Base-by-base conservation (phyloP, 805 yeast species). In the Saturnispora halmiae region DNA sequence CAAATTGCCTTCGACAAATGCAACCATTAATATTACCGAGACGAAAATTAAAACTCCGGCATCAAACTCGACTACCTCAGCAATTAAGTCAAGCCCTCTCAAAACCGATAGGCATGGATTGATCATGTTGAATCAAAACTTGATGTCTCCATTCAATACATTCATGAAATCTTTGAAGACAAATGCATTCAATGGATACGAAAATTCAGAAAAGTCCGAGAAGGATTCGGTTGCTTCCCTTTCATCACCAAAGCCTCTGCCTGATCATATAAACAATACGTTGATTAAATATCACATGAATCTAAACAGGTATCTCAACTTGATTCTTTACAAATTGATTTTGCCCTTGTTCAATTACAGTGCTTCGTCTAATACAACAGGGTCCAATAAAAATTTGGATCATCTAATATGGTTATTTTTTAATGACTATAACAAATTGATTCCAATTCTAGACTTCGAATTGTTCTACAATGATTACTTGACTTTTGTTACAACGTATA, bases 371-470 rank as follows among this genome's bases (percentile, higher is more conserved):
- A 15, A 28, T 6, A 28, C 35, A 19, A 28, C 25, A 22, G 37
- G 33, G 2, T 37, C 47, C 63, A 67, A 51, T 22, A 57, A 51
- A 36, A 60, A 58, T 41, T 46, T 61, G 22, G 80, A 74, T 49
- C 65, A 64, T 44, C 66, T 71, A 40, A 64, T 74, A 18, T 59
- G 62, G 50, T 65, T 71, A 31, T 74, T 63, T 51, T 74, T 74
- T 50, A 59, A 72, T 44, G 69, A 72, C 52, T 70, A 70, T 52
- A 74, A 74, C 56, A 66, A 69, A 18, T 64, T 74, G 44, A 65
- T 74, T 20, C 79, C 79, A 4, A 68, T 74, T 7, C 65, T 74
- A 46, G 79, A 73, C 48, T 73, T 70, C 47, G 70, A 67, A 35
- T 57, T 64, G 28, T 73, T 74, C 46, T 73, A 73, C 67, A 68